A percentile compares a stretch with the other conserved stretches of the same genome.
Conservation (phyloP, 805 yeast species). For the Zygosaccharomyces bailii region DNA sequence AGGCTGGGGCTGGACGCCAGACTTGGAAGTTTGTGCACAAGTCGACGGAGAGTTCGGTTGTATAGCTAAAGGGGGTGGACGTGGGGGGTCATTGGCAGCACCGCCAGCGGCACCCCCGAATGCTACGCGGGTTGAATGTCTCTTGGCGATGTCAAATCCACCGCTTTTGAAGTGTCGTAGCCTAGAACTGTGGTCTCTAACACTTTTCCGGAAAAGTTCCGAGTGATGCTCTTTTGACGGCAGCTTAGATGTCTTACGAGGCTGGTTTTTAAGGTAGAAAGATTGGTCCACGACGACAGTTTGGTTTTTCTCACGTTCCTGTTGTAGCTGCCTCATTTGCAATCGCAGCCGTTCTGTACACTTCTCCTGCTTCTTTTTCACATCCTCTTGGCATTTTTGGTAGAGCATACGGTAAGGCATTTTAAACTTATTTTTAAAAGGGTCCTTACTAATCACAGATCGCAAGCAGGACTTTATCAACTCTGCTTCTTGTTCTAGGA, state of each 20-base stretch:
- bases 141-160: conserved; percentile 16
- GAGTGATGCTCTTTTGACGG: conserved; percentile 12
- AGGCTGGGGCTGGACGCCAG: conserved; percentile 5
- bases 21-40: background rate
- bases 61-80: background rate
- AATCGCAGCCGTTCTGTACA: conserved; percentile 37
- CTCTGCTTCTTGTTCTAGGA: conserved; percentile 15
- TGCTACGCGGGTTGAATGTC: conserved; percentile 28
- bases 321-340: conserved; percentile 29
- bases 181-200: conserved; percentile 22
- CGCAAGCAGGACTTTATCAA: conserved; percentile 17
- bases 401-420: conserved; percentile 38
- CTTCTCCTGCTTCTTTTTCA: conserved; percentile 33
- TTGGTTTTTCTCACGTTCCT: conserved; percentile 35
- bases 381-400: conserved; percentile 35
- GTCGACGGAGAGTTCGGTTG: background rate
- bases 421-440: conserved; percentile 27
- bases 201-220: conserved; percentile 19
- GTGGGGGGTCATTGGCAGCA: background rate
- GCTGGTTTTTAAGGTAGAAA: conserved; percentile 16
- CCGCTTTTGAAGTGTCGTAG: conserved; percentile 23
- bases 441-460: conserved; percentile 20
- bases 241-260: conserved; percentile 9
- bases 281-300: conserved; percentile 28
- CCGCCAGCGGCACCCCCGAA: conserved; percentile 35